Evolutionary conservation across 257 asterid species (phyloP).

Genomic region (Scutellaria galericulata): DNA sequence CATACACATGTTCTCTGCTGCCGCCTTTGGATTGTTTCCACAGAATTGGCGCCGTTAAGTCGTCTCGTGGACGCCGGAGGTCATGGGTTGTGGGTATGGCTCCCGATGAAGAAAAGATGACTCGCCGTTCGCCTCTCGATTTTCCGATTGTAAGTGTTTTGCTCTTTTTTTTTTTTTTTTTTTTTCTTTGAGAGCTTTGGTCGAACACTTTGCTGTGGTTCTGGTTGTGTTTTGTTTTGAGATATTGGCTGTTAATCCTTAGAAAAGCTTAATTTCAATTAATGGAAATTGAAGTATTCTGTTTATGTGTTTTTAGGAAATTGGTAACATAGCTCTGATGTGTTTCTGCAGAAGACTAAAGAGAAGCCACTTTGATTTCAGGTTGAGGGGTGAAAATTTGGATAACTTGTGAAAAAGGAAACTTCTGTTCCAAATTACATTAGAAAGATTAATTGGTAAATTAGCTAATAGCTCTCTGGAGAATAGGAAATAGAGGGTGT

Average conservation of each 20-base stretch:
- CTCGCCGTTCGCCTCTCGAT: slow-evolving; percentile 88
- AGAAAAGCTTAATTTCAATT: background rate
- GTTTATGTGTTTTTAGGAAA: background rate
- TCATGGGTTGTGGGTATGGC: slow-evolving; percentile 73
- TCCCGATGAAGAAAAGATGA: slow-evolving; percentile 87
- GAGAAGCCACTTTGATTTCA: background rate
- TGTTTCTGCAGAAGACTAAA: background rate
- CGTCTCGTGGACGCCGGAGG: slow-evolving; percentile 41
- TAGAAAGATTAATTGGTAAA: background rate
- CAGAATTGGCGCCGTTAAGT: background rate
- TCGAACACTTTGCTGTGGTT: slow-evolving; percentile 20
- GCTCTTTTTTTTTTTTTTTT: background rate
- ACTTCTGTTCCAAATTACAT: background rate
- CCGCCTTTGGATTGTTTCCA: slow-evolving; percentile 18
- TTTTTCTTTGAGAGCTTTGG: slow-evolving; percentile 18
- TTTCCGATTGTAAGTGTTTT: slow-evolving; percentile 64
- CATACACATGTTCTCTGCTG: slow-evolving; percentile 24
- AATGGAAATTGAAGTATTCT: background rate
- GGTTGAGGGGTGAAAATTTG: background rate
- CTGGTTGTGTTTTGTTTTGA: background rate
- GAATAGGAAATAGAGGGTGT: background rate
- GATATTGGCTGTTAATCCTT: background rate
- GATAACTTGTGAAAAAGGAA: background rate
- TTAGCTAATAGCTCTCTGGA: background rate
- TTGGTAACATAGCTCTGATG: background rate